Conservation (phyloP, 495 filamentous ascomycete species). For the Parmelia sp. region DNA sequence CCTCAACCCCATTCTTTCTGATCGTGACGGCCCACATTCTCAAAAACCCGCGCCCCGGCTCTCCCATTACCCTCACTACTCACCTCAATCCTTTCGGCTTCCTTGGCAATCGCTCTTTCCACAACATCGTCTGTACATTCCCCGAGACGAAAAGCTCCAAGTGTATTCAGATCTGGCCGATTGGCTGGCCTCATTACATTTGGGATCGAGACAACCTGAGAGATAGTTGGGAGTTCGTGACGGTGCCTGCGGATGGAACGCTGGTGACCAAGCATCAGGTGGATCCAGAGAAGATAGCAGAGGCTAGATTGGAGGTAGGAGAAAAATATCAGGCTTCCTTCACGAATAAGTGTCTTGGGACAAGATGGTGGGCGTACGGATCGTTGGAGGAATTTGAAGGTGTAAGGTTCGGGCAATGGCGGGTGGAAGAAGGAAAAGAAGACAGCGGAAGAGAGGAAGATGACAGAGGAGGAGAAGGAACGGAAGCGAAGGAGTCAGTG, state of each 20-base stretch:
- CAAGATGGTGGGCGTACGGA: background rate
- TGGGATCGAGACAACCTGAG: background rate
- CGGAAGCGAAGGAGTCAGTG: too few species aligned
- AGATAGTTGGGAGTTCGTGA: background rate
- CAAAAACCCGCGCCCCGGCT: background rate
- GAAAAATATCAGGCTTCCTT: background rate
- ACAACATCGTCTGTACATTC: background rate
- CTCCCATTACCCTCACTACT: background rate
- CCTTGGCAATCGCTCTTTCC: background rate
- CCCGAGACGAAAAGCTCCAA: background rate
- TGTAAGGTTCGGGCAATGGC: background rate
- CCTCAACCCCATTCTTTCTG: background rate
- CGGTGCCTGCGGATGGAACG: background rate
- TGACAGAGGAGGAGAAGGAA: background rate
- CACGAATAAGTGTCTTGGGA: background rate
- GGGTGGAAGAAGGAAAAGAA: background rate
- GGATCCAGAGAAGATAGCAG: background rate
- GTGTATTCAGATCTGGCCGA: background rate
- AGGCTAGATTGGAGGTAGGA: background rate
- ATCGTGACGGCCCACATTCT: background rate
- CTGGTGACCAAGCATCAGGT: background rate
- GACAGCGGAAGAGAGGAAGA: background rate
- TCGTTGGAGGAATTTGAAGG: background rate
- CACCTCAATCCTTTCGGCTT: background rate
- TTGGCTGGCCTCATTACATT: background rate